A percentile compares a stretch with the other conserved stretches of the same genome.
phyloP scores from a whole-genome alignment of 495 filamentous ascomycete species.

The Penicillium maclennaniae region DNA sequence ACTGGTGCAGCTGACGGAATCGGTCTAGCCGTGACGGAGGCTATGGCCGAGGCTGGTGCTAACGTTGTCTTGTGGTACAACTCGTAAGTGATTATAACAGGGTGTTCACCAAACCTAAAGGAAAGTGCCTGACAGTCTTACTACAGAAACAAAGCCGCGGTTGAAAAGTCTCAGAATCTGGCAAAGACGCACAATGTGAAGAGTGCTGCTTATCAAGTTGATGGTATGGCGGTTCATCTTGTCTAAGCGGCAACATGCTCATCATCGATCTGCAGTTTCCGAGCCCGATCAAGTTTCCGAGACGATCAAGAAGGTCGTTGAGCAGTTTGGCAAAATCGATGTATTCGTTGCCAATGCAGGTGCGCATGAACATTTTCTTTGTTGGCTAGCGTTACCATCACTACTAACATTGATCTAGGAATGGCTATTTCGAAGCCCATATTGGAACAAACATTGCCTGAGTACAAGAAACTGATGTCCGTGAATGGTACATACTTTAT shows the following conservation, averaged over 20 bases:
- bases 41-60: constrained; percentile 34
- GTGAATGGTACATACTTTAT: constrained; percentile 31
- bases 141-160: constrained; percentile 28
- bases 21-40: constrained; percentile 31
- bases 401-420: constrained; percentile 21
- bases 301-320: constrained; percentile 31
- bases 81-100: constrained; percentile 25
- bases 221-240: constrained; percentile 19
- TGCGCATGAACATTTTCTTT: background rate
- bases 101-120: background rate
- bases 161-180: constrained; percentile 31
- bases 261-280: constrained; percentile 28
- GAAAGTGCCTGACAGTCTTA: background rate
- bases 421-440: constrained; percentile 51
- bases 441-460: constrained; percentile 42
- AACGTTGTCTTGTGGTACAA: constrained; percentile 38
- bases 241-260: background rate
- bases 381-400: background rate
- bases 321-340: constrained; percentile 47
- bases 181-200: constrained; percentile 31
- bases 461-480: constrained; percentile 44
- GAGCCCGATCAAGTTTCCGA: constrained; percentile 26
- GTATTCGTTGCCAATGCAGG: constrained; percentile 45
- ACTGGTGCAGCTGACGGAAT: constrained; percentile 38
- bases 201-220: constrained; percentile 37